These are phyloP conservation scores for Albugo candida DNA, from an alignment of 352 stramenopile genomes.

Conservation along the genomic window DNA sequence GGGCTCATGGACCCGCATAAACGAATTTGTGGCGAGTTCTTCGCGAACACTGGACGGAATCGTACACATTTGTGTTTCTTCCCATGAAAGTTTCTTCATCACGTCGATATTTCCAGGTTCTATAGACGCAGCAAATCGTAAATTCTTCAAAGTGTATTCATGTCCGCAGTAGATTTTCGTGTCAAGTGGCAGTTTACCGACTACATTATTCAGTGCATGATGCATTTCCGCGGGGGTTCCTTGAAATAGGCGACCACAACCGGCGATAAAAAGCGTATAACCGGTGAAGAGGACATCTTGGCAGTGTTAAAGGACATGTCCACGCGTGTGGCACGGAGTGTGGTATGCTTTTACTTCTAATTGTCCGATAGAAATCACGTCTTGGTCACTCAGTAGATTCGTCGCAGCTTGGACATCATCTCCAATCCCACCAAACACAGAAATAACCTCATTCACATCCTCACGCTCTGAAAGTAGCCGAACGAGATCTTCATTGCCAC, in stretches of 20 bases:
- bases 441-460: constrained; percentile 18
- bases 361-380: constrained; percentile 45
- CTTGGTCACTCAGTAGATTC: constrained; percentile 30
- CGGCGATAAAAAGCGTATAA: constrained; percentile 83
- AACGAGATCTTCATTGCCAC: constrained; percentile 62
- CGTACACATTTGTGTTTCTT: constrained; percentile 30
- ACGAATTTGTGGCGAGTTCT: constrained; percentile 56
- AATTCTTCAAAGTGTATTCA: constrained; percentile 85
- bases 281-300: constrained; percentile 74
- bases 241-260: constrained; percentile 75
- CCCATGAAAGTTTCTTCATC: constrained; percentile 41
- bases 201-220: constrained; percentile 52
- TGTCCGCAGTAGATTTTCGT: constrained; percentile 84
- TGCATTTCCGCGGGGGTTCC: constrained; percentile 72
- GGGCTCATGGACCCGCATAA: constrained; percentile 40
- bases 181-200: constrained; percentile 34
- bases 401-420: constrained; percentile 38
- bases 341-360: constrained; percentile 40
- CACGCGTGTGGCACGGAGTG: constrained; percentile 84
- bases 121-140: constrained; percentile 75
- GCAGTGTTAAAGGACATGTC: constrained; percentile 68
- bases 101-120: constrained; percentile 72
- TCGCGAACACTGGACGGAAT: constrained; percentile 75
- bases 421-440: constrained; percentile 48
- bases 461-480: constrained; percentile 15